Conservation (phyloP, 2,329 filamentous ascomycete genomes). For the Cordyceps cateniannulata region DNA sequence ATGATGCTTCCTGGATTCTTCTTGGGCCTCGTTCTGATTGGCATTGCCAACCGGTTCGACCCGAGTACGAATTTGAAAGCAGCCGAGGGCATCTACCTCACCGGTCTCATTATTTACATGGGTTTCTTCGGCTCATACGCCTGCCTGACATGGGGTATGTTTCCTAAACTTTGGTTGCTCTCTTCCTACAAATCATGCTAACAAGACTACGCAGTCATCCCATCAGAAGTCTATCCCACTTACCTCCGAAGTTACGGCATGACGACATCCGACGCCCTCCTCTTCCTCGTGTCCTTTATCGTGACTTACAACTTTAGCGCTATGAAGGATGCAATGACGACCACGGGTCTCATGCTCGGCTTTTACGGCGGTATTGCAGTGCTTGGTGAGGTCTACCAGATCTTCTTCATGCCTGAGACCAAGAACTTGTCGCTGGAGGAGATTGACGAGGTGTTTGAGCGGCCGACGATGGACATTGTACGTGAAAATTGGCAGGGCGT, state of each 20-base stretch:
- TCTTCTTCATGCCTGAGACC: constrained; percentile 71
- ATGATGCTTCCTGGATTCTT: constrained; percentile 68
- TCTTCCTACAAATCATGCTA: background rate
- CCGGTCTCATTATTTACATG: constrained; percentile 63
- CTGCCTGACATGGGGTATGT: constrained; percentile 51
- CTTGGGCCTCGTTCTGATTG: constrained; percentile 60
- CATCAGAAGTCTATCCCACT: constrained; percentile 65
- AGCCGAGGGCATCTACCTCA: constrained; percentile 56
- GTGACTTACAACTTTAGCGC: constrained; percentile 69
- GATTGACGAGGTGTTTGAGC: constrained; percentile 61
- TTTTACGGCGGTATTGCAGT: constrained; percentile 71
- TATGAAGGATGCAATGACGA: constrained; percentile 63
- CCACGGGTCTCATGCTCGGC: constrained; percentile 58
- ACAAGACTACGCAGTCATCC: constrained; percentile 38
- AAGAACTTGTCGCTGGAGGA: constrained; percentile 64
- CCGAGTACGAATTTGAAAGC: constrained; percentile 36
- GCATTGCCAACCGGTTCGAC: constrained; percentile 53
- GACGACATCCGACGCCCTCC: constrained; percentile 60
- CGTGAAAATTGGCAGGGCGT: constrained; percentile 44
- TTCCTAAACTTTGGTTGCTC: background rate
- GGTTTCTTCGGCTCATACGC: constrained; percentile 62
- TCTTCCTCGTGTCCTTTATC: constrained; percentile 66
- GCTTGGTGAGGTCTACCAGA: constrained; percentile 64
- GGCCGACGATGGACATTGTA: constrained; percentile 57
- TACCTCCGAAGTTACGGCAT: constrained; percentile 69